These are phyloP conservation scores for Apophysomyces variabilis DNA, from an alignment of 371 early-diverging fungal species.

Conservation along the genomic window DNA sequence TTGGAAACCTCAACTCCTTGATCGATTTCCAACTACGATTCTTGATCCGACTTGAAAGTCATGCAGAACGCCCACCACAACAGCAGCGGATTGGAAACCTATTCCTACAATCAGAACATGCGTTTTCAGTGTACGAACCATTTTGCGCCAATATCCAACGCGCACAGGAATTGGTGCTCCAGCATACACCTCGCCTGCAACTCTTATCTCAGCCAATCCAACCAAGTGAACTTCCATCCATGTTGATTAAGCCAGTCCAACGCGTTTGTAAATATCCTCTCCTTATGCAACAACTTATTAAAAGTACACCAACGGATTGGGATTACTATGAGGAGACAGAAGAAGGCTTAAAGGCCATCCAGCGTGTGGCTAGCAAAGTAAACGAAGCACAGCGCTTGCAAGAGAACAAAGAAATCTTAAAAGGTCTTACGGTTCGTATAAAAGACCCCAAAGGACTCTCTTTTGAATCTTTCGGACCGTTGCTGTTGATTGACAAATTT, in stretches of 20 bases:
- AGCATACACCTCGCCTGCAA: conserved; percentile 38
- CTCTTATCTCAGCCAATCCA: conserved; percentile 67
- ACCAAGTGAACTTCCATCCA: conserved; percentile 83
- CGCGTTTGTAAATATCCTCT: conserved; percentile 96
- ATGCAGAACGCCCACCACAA: conserved; percentile 64
- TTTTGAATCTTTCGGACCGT: conserved; percentile 70
- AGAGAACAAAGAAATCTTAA: conserved; percentile 78
- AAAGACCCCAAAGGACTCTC: conserved; percentile 27
- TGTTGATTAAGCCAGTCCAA: conserved; percentile 96
- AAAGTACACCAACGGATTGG: conserved; percentile 71
- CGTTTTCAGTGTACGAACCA: conserved; percentile 90
- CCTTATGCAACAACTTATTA: conserved; percentile 83
- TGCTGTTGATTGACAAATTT: conserved; percentile 84
- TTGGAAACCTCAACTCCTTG: conserved; percentile 90
- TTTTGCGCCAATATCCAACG: conserved; percentile 90
- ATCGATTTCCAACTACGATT: conserved; percentile 96
- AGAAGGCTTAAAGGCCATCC: conserved; percentile 77
- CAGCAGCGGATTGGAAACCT: conserved; percentile 88
- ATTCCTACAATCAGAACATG: conserved; percentile 81
- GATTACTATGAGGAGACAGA: conserved; percentile 73
- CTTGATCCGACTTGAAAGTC: conserved; percentile 85
- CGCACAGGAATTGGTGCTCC: conserved; percentile 65
- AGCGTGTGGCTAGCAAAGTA: conserved; percentile 85
- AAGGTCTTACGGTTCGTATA: conserved; percentile 78
- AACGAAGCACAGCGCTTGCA: conserved; percentile 90